These are phyloP conservation scores for Penstemon eatonii DNA, from an alignment of 257 asterid species.

Conservation along the genomic window DNA sequence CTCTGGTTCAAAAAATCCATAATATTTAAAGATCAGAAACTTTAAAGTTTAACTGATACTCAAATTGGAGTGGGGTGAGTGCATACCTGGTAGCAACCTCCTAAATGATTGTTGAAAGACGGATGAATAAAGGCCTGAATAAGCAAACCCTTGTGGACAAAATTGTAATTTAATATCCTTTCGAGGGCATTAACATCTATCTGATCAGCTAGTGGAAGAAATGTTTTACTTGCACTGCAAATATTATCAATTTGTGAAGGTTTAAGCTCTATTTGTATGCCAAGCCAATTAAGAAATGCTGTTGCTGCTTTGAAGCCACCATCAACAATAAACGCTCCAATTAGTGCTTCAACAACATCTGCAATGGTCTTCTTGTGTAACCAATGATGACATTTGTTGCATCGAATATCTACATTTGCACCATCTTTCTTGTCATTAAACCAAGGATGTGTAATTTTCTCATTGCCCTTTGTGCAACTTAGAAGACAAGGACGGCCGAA, in stretches of 20 bases:
- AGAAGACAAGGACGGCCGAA: slow-evolving; percentile 80
- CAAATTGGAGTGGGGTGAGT: slow-evolving; percentile 17
- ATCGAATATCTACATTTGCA: slow-evolving; percentile 51
- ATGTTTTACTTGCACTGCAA: slow-evolving; percentile 57
- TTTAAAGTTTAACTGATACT: slow-evolving; percentile 10
- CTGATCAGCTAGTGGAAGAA: slow-evolving; percentile 59
- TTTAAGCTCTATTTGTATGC: slow-evolving; percentile 57
- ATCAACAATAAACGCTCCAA: slow-evolving; percentile 87
- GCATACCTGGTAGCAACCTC: slow-evolving; percentile 96
- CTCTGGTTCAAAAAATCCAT: slow-evolving; percentile 61
- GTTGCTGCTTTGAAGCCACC: slow-evolving; percentile 87
- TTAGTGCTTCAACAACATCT: slow-evolving; percentile 90
- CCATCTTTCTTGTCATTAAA: slow-evolving; percentile 32
- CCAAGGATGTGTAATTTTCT: slow-evolving; percentile 55
- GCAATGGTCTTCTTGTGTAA: slow-evolving; percentile 83
- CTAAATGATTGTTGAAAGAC: slow-evolving; percentile 65
- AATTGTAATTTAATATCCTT: slow-evolving; percentile 51
- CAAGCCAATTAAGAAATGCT: slow-evolving; percentile 89
- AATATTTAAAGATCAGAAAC: slow-evolving; percentile 18
- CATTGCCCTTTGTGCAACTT: slow-evolving; percentile 59
- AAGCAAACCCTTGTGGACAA: slow-evolving; percentile 77
- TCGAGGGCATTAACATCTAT: slow-evolving; percentile 61
- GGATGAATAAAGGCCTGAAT: slow-evolving; percentile 97
- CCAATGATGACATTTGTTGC: slow-evolving; percentile 91
- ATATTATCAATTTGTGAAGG: slow-evolving; percentile 48